Base-by-base conservation (phyloP, 306 rosid species). In the Prinsepia uniflora region DNA sequence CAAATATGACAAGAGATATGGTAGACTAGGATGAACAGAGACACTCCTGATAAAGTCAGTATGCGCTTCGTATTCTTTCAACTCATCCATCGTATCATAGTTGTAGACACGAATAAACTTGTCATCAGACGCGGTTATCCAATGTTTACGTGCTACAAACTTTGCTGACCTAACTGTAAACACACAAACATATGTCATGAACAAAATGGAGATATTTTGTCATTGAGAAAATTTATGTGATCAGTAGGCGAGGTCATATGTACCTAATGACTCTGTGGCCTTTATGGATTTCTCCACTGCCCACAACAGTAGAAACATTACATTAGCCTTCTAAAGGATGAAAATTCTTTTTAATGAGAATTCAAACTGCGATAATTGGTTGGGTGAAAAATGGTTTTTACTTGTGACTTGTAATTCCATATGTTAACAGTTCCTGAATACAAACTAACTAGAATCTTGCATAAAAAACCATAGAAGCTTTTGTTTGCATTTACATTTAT, bases 141-240 rank as follows among this genome's bases (percentile, higher is more conserved):
- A 87, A 42, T 79, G 76, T 72, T 90, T 47, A 0, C 85, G 67
- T 60, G 79, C 78, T 17, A 90, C 72, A 71, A 90, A 90, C 76
- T 82, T 87, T 10, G 85, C 87, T 45, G 96, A 84, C 82, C 96
- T 90, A 4, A 90, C 90, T 90, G 79, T 75, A 89, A 63, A 0
- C 75, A 61, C 45, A 15, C 1, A 34, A 20, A 49, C 24, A 70
- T 30, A 61, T 44, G 7, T 45, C 15, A 48, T 22, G 12, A 50
- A 63, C 20, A 18, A 10, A 24, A 5, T 41, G 10, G 4, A 18
- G 15, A 30, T 30, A 30, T 30, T 14, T 5, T 15, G 53, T 14
- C 17, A 8, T 8, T 5, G 24, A 30, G 45, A 48, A 44, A 47
- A 15, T 34, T 39, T 30, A 30, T 30, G 36, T 7, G 13, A 8